Percentiles rank a stretch among this genome's conserved stretches.
These are phyloP conservation scores for Boletus insuetus DNA, from an alignment of 768 basidiomycete genomes.

Conservation along the genomic window DNA sequence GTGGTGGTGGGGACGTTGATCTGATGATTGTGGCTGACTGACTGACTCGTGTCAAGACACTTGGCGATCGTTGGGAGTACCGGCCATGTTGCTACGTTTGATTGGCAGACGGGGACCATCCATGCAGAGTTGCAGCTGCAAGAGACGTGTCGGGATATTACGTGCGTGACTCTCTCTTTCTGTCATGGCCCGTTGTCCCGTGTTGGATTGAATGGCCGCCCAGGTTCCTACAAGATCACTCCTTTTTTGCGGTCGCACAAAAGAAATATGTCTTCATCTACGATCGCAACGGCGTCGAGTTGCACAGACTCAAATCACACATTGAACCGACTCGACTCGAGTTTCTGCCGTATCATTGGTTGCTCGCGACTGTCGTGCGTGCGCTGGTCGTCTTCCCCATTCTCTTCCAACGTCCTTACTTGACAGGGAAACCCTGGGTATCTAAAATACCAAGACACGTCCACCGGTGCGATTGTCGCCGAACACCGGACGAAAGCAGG, in stretches of 20 bases:
- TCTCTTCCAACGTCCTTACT: not conserved
- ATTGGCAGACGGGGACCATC: conserved; percentile 85
- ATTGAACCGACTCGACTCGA: conserved; percentile 89
- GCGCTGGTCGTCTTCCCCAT: not conserved
- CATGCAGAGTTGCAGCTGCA: conserved; percentile 86
- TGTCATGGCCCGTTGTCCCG: not conserved
- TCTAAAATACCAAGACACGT: conserved; percentile 95
- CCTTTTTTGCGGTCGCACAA: conserved; percentile 93
- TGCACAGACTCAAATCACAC: conserved; percentile 80
- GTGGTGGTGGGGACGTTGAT: conserved; percentile 19
- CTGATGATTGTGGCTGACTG: not conserved
- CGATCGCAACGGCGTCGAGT: conserved; percentile 88
- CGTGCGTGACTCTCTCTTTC: conserved; percentile 45
- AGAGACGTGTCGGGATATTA: conserved; percentile 91
- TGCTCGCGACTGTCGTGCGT: conserved; percentile 80
- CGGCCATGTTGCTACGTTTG: conserved; percentile 91
- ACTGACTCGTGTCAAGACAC: conserved; percentile 47
- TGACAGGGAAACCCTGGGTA: conserved; percentile 81
- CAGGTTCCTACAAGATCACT: conserved; percentile 90
- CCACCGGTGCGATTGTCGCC: conserved; percentile 82
- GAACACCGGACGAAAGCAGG: conserved; percentile 92
- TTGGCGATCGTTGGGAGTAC: conserved; percentile 78
- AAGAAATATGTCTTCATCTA: conserved; percentile 96
- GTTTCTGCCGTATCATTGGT: conserved; percentile 94
- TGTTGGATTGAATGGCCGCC: not conserved